Evolutionary conservation across 2,329 filamentous ascomycete genomes (phyloP), one percentile per base, ranked within the genome.

Genomic region (Zalaria sp.): DNA sequence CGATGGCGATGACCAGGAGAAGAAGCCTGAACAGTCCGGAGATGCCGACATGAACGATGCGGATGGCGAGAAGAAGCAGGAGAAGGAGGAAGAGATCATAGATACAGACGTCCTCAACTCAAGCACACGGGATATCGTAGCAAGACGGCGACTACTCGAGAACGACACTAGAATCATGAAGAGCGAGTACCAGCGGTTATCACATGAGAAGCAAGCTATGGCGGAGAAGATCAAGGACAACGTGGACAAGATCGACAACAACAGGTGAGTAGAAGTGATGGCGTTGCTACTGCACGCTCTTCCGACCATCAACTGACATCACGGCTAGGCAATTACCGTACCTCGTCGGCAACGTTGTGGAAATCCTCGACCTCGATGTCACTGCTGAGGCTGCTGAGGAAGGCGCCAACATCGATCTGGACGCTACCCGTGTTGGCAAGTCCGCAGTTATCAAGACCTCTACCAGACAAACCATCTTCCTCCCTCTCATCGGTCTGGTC

Each of bases 401-500:
- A 65, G 93, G 91, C 47, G 91, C 93, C 55, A 98, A 98, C 62
- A 96, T 98, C 60, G 91, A 98, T 60, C 73, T 98, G 38, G 91
- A 98, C 65, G 91, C 91, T 50, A 95, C 87, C 34, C 79, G 91
- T 42, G 88, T 96, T 6, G 91, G 91, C 65, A 98, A 96, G 66
- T 96, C 89, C 1, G 91, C 93, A 10, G 91, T 98, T 55, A 98
- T 98, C 75, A 98, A 98, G 72, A 98, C 91, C 5, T 96, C 89
- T 5, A 98, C 91, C 25, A 77, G 91, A 53, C 93, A 98, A 66
- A 98, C 91, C 42, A 98, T 98, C 64, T 98, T 98, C 69, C 73
- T 98, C 38, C 91, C 93, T 27, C 76, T 98, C 47, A 98, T 98
- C 56, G 91, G 91, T 49, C 77, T 98, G 5, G 93, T 98, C 34